Conservation (phyloP, 768 basidiomycete species). For the Pleurotus platypus region DNA sequence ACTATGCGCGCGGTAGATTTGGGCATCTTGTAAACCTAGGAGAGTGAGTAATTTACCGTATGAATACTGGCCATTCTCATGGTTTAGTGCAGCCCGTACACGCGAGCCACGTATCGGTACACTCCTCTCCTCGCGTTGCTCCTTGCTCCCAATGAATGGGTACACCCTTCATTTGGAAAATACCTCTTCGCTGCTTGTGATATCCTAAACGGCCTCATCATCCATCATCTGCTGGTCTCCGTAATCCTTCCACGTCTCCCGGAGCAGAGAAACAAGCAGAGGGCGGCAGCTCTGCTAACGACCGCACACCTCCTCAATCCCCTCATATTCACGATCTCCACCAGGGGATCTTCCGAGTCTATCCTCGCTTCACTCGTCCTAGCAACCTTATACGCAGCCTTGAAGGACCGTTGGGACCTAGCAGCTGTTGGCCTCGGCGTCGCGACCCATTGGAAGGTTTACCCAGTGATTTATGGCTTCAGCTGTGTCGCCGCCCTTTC, state of each 20-base stretch:
- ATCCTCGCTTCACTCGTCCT: conserved; percentile 80
- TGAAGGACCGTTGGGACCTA: conserved; percentile 54
- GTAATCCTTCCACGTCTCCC: conserved; percentile 35
- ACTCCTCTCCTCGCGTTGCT: conserved; percentile 88
- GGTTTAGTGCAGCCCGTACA: conserved; percentile 67
- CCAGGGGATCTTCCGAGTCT: conserved; percentile 93
- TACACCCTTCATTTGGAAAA: conserved; percentile 90
- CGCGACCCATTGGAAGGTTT: conserved; percentile 96
- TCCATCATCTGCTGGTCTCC: conserved; percentile 57
- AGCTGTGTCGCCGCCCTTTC: conserved; percentile 61
- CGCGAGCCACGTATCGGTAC: conserved; percentile 91
- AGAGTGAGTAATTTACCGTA: conserved; percentile 55
- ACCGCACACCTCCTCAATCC: conserved; percentile 88
- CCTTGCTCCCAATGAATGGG: conserved; percentile 72
- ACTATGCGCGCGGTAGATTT: conserved; percentile 60
- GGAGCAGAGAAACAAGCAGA: not conserved
- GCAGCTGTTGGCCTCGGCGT: conserved; percentile 77
- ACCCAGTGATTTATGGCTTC: conserved; percentile 89
- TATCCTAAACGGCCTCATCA: conserved; percentile 71
- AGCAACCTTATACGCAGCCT: conserved; percentile 56
- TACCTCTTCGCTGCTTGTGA: conserved; percentile 84
- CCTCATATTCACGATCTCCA: conserved; percentile 93
- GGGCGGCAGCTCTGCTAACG: conserved; percentile 54
- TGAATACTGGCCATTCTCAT: conserved; percentile 10
- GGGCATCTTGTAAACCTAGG: conserved; percentile 44